These are phyloP conservation scores for Cladosporium phlei DNA, from an alignment of 2,329 filamentous ascomycete species.

Conservation along the genomic window DNA sequence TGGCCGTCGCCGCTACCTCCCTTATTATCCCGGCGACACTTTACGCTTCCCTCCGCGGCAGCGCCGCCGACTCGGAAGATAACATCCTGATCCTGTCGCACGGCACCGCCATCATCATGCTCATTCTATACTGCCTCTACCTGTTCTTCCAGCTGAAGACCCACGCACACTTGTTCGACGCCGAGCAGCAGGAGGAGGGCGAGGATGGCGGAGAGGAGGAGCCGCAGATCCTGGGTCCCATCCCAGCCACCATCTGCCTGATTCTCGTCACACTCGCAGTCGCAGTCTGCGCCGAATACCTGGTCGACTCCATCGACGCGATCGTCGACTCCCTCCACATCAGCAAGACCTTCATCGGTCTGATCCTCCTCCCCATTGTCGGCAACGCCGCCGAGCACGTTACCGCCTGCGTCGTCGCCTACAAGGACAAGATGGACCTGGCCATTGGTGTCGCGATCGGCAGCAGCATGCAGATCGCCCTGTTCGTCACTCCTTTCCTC, in stretches of 20 bases:
- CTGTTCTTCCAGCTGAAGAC: conserved; percentile 52
- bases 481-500: conserved; percentile 55
- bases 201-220: conserved; percentile 30
- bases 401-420: conserved; percentile 51
- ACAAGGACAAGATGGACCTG: conserved; percentile 55
- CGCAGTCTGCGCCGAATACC: conserved; percentile 49
- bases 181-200: conserved; percentile 31
- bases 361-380: conserved; percentile 54
- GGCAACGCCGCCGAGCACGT: conserved; percentile 55
- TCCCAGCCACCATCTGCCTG: conserved; percentile 42
- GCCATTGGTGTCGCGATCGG: conserved; percentile 54
- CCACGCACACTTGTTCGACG: conserved; percentile 45
- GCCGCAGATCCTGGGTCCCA: conserved; percentile 41
- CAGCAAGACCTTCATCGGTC: conserved; percentile 53
- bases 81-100: conserved; percentile 49
- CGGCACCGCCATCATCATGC: conserved; percentile 50
- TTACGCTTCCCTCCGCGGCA: conserved; percentile 42
- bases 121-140: conserved; percentile 51
- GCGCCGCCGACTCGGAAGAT: conserved; percentile 38
- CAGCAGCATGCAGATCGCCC: conserved; percentile 52
- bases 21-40: conserved; percentile 52
- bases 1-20: conserved; percentile 52
- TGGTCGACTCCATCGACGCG: conserved; percentile 52
- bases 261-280: conserved; percentile 47
- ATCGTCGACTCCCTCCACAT: conserved; percentile 50